phyloP scores from a whole-genome alignment of 1,139 yeast species.

The Candida neerlandica region DNA sequence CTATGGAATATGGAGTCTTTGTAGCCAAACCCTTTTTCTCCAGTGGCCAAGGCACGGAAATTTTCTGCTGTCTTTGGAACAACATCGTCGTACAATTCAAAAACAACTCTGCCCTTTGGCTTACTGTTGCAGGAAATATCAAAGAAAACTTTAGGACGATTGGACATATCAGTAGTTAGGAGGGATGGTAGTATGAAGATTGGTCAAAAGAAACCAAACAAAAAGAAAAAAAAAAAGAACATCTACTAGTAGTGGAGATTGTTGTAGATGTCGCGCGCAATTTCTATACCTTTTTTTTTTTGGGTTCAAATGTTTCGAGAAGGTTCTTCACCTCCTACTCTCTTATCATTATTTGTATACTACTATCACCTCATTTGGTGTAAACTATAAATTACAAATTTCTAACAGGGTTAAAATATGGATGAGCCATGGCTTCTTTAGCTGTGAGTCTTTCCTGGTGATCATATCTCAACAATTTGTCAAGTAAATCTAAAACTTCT shows the following conservation, averaged over 20 bases:
- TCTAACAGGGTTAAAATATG: slow-evolving; percentile 54
- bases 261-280: too few species aligned
- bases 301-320: too few species aligned
- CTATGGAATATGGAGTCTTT: slow-evolving; percentile 89
- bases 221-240: too few species aligned
- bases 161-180: background rate
- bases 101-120: slow-evolving; percentile 12
- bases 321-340: too few species aligned
- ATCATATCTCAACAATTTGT: slow-evolving; percentile 81
- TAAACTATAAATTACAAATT: background rate
- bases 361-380: too few species aligned
- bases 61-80: slow-evolving; percentile 98
- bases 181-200: too few species aligned
- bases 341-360: too few species aligned
- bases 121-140: background rate
- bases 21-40: slow-evolving; percentile 97
- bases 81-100: slow-evolving; percentile 83
- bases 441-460: slow-evolving; percentile 96
- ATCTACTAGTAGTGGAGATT: too few species aligned
- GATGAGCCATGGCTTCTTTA: slow-evolving; percentile 89
- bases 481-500: slow-evolving; percentile 82
- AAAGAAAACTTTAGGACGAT: background rate
- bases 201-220: too few species aligned
- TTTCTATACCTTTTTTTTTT: too few species aligned
- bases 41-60: slow-evolving; percentile 96